Evolutionary conservation across 176 grass and related monocot species (phyloP).

Genomic region (Triticum urartu): DNA sequence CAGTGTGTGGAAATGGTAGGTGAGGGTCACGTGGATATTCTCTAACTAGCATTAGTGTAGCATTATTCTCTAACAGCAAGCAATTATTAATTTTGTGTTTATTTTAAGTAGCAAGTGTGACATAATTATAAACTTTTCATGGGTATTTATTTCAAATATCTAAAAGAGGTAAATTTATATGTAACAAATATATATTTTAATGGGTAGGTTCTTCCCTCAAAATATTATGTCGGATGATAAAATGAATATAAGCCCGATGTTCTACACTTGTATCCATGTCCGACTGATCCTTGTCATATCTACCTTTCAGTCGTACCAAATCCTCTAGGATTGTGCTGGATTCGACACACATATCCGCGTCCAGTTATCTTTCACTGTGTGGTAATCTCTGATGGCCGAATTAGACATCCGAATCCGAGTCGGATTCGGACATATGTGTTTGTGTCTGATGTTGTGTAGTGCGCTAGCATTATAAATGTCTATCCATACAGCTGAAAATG

Average conservation of each 20-base stretch:
- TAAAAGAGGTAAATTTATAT: no score
- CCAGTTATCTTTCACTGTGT: not conserved
- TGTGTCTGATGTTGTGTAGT: not conserved
- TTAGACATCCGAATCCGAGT: not conserved
- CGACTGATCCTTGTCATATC: not conserved
- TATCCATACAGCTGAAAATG: not conserved
- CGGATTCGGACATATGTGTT: not conserved
- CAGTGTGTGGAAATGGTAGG: not conserved
- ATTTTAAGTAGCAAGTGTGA: no score
- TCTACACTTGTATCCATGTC: not conserved
- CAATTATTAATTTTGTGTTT: no score
- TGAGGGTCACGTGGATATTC: not conserved
- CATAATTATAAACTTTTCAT: no score
- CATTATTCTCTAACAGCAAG: not conserved
- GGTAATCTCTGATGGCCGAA: not conserved
- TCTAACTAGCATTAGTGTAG: not conserved
- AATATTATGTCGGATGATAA: not conserved
- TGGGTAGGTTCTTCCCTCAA: not conserved
- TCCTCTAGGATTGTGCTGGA: not conserved
- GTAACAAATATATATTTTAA: not conserved
- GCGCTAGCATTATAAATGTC: not conserved
- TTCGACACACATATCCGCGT: not conserved
- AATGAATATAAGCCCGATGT: not conserved
- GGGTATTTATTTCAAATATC: no score
- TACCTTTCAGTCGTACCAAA: not conserved